These are phyloP conservation scores for Xeromyces bisporus DNA, from an alignment of 495 filamentous ascomycete genomes.

Conservation along the genomic window DNA sequence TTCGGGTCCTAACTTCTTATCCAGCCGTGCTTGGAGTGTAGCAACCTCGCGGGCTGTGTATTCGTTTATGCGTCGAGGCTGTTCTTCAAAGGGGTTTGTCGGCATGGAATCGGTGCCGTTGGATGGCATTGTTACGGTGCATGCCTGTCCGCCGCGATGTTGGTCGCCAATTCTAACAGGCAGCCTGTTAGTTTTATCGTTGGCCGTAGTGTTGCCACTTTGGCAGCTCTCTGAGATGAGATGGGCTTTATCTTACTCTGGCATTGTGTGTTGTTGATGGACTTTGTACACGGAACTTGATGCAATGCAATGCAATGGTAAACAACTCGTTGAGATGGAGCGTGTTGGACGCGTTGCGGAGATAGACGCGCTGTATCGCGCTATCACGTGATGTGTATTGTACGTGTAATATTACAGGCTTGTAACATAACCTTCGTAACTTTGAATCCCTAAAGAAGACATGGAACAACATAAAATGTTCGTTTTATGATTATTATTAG, in stretches of 20 bases:
- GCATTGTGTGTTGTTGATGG: slow-evolving; percentile 15
- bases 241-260: slow-evolving; percentile 22
- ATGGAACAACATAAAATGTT: too few species aligned
- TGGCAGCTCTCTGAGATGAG: too few species aligned
- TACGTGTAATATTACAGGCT: not conserved
- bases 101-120: slow-evolving; percentile 15
- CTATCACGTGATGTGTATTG: slow-evolving; percentile 20
- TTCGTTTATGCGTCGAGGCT: slow-evolving; percentile 45
- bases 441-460: too few species aligned
- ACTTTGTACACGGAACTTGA: slow-evolving; percentile 1
- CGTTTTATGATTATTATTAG: too few species aligned
- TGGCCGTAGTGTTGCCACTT: too few species aligned
- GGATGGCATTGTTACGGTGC: slow-evolving; percentile 19
- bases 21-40: slow-evolving; percentile 66
- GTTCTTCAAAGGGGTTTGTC: slow-evolving; percentile 65
- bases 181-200: too few species aligned
- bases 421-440: slow-evolving; percentile 1
- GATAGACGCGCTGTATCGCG: slow-evolving; percentile 8
- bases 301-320: slow-evolving; percentile 2
- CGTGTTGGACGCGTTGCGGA: not conserved
- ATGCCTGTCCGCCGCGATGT: slow-evolving; percentile 33
- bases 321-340: too few species aligned
- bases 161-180: slow-evolving; percentile 76
- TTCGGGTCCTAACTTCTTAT: slow-evolving; percentile 92
- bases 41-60: slow-evolving; percentile 86